Conservation (phyloP, 116 monocot genomes). For the Posidonia oceanica region DNA sequence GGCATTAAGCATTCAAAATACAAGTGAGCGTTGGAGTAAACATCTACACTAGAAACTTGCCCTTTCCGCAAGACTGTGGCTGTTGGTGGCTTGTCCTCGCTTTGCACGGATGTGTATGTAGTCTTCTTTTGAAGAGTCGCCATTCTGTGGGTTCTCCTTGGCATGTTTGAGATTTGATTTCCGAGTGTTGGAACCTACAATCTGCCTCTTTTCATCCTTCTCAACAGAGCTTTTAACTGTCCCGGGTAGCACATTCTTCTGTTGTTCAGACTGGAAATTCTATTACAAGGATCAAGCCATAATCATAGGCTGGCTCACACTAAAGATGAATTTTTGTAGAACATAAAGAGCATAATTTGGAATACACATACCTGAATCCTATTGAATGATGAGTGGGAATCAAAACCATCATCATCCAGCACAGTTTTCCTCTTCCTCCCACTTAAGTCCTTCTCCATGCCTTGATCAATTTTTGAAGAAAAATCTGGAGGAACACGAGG, state of each 20-base stretch:
- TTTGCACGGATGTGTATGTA: conserved; percentile 84
- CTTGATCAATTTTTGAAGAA: conserved; percentile 7
- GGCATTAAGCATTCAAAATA: not conserved
- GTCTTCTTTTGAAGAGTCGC: conserved; percentile 34
- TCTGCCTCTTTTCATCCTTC: conserved; percentile 29
- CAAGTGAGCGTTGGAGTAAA: not conserved
- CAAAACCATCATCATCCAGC: conserved; percentile 9
- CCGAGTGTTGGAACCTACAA: not conserved
- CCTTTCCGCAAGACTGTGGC: conserved; percentile 96
- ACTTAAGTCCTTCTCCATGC: conserved; percentile 20
- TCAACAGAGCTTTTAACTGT: conserved; percentile 12
- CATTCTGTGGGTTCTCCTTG: conserved; percentile 18
- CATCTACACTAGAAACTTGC: conserved; percentile 18
- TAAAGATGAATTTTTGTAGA: not conserved
- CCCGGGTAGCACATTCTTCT: conserved; percentile 22
- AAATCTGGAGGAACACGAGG: conserved; percentile 9
- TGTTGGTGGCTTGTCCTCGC: conserved; percentile 92
- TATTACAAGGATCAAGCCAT: not conserved
- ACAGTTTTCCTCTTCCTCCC: conserved; percentile 42
- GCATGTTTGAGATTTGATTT: conserved; percentile 13
- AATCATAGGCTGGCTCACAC: not conserved
- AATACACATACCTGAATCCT: conserved; percentile 16
- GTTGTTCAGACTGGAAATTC: conserved; percentile 27
- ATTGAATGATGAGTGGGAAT: conserved; percentile 12
- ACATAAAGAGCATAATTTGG: not conserved